Evolutionary conservation across 305 asterid species (phyloP), one percentile per base, ranked within the genome.

Genomic region (Fraxinus velutina): DNA sequence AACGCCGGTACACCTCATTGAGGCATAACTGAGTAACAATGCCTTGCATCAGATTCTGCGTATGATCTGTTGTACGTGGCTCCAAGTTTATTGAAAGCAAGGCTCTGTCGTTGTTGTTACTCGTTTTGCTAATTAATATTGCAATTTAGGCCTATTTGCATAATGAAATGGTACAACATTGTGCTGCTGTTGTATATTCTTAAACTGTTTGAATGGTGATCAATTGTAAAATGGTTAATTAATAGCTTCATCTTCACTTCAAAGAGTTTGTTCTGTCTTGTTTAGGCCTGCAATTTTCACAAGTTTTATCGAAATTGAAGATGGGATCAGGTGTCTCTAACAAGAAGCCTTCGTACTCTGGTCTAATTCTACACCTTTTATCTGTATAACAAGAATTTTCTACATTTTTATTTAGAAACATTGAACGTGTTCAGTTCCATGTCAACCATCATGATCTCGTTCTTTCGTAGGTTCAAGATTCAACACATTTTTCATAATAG

Each of bases 271-370:
- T 17, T 55, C 27, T 52, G 24, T 4, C 57, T 50, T 50, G 3
- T 55, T 17, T 55, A 17, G 33, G n/a, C 73, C 24, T 29, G n/a
- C 73, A 64, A 9, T 90, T 47, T 47, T 47, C 81, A 71, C 50
- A 74, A 80, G 72, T 62, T 9, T 0, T 2, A 19, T 21, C 2
- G 73, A 24, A 64, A 64, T 64, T 64, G 10, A 64, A 24, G 72
- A 62, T 22, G 10, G 27, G 73, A 22, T 22, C 6, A 64, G 73
- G 33, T 62, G 33, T 62, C 32, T 21, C 72, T 62, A 62, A 22
- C 6, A 22, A 22, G 72, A 62, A 64, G 30, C n/a, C n/a, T 64
- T 64, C 7, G 34, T 64, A 24, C 32, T 3, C 6, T 24, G 13
- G 15, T 62, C 30, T 7, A 62, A 8, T 64, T 64, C 72, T 62